Percentiles rank a stretch among this genome's conserved stretches.
Evolutionary conservation across 352 stramenopile genomes (phyloP).

Genomic region (Phytophthora fragariae): DNA sequence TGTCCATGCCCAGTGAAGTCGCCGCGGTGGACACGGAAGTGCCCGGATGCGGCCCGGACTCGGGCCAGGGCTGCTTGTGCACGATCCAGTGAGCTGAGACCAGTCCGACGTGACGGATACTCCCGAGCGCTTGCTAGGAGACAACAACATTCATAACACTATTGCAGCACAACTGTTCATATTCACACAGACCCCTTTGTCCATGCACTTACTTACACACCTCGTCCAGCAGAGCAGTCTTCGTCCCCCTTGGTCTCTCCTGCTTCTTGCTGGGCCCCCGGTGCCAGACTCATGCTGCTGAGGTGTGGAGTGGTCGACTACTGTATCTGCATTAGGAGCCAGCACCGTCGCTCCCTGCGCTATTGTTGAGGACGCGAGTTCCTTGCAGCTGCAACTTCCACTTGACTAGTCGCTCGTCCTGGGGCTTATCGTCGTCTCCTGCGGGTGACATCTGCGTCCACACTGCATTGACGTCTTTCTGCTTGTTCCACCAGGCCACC

Average conservation of each 20-base stretch:
- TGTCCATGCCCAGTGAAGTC: constrained; percentile 72
- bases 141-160: constrained; percentile 31
- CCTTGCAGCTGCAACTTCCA: constrained; percentile 42
- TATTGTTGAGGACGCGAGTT: constrained; percentile 1
- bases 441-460: constrained; percentile 42
- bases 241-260: not conserved
- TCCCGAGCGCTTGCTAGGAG: not conserved
- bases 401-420: constrained; percentile 42
- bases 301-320: not conserved
- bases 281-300: not conserved
- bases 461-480: constrained; percentile 36
- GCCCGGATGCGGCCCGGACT: constrained; percentile 78
- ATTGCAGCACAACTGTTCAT: constrained; percentile 31
- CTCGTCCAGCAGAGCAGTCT: not conserved
- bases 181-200: constrained; percentile 33
- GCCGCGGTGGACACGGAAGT: constrained; percentile 90
- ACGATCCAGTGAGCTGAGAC: constrained; percentile 53
- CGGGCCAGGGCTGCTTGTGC: constrained; percentile 47
- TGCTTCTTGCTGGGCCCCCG: not conserved
- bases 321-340: no score
- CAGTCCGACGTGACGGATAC: constrained; percentile 12
- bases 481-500: constrained; percentile 63
- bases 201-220: constrained; percentile 13
- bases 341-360: not conserved
- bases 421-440: constrained; percentile 14